Base-by-base conservation (phyloP, 2,329 filamentous ascomycete species). In the Didymellaceae sp. region DNA sequence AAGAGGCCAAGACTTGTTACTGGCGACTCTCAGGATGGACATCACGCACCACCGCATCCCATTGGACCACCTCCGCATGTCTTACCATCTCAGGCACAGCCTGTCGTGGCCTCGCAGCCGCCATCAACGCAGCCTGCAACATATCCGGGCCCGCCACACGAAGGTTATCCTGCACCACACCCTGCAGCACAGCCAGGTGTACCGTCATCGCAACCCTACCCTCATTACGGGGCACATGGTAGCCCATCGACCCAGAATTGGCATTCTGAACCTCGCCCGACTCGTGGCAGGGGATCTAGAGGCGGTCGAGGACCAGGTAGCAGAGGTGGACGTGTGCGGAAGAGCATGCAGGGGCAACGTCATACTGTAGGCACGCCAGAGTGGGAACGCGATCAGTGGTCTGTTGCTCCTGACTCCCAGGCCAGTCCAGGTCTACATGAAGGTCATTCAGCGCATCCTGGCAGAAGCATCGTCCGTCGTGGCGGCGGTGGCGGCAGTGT, bases 1-100 rank as follows among this genome's bases (percentile, higher is more conserved):
- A 80, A 80, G 52, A 69, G 77, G 18, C 75, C 72, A n/a, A 76
- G 72, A 54, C 64, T 78, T 13, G 74, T 69, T 11, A 72, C 72
- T 14, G 49, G 25, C 16, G 44, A 28, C 2, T 35, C 39, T 18
- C 26, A 44, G 9, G 42, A 52, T 6, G 13, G 21, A 5, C 33
- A 13, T 7, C 3, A 13, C 1, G 20, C 52, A 17, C 16, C 57
- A 10, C 61, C 62, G 6, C 57, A 59, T n/a, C 57, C 61, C 35
- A 31, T 32, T 3, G 42, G 24, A 22, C 26, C 42, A 18, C 16
- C n/a, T n/a, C n/a, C 61, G 13, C 55, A 66, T 22, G 52, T 58
- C 1, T 16, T 65, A 16, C 52, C 65, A 9, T 61, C 69, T 45
- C 72, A 75, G 32, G 55, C 63, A 6, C 69, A 68, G 6, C 62